These are phyloP conservation scores for Zasmidium citrigriseum DNA, from an alignment of 2,329 filamentous ascomycete genomes.

Conservation along the genomic window DNA sequence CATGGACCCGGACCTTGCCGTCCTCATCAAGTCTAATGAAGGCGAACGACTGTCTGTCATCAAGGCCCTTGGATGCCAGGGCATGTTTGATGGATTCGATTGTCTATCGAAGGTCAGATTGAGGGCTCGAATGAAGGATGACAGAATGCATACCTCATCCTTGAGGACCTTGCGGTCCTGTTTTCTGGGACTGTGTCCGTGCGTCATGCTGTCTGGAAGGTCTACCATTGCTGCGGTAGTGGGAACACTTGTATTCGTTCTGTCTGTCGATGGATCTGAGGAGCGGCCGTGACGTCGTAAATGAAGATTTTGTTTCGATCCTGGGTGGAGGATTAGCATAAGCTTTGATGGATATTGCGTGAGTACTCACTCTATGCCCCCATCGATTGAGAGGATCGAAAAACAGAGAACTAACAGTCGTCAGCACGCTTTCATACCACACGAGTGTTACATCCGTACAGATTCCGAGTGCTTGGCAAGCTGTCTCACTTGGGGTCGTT, in stretches of 20 bases:
- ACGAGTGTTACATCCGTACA: constrained; percentile 1
- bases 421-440: not conserved
- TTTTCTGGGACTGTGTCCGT: not conserved
- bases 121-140: not conserved
- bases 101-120: not conserved
- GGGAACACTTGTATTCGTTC: not conserved
- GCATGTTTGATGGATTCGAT: constrained; percentile 6
- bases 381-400: not conserved
- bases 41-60: constrained; percentile 1
- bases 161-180: not conserved
- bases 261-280: not conserved
- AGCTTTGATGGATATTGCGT: not conserved
- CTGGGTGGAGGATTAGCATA: not conserved
- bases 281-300: not conserved
- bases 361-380: not conserved
- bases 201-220: not conserved
- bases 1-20: constrained; percentile 4
- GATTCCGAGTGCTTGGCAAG: not conserved
- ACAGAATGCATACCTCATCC: not conserved
- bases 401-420: not conserved
- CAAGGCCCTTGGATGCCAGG: not conserved
- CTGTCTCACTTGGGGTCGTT: not conserved
- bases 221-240: not conserved
- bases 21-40: not conserved
- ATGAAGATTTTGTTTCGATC: not conserved